phyloP scores from a whole-genome alignment of 1,139 yeast genomes.

The Kodamaea ohmeri region DNA sequence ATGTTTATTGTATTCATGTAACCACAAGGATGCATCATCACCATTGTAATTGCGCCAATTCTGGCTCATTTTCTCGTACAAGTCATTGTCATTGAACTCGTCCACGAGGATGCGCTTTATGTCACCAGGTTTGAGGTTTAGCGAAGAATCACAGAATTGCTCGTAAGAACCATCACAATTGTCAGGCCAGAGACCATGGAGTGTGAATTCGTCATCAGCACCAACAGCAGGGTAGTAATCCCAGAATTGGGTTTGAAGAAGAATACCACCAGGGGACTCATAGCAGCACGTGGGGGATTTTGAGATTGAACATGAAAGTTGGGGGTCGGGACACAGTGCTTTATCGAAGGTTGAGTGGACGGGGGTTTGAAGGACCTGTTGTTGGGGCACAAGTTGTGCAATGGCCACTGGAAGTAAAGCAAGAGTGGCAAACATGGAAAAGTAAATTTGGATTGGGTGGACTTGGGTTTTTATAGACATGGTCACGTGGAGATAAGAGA shows the following conservation, averaged over 20 bases:
- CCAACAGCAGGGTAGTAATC: conserved; percentile 85
- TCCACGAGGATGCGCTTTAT: conserved; percentile 45
- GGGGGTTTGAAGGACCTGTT: conserved; percentile 1
- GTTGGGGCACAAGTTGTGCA: conserved; percentile 3
- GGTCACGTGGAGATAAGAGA: conserved; percentile 3
- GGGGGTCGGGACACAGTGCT: conserved; percentile 58
- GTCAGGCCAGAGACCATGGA: conserved; percentile 88
- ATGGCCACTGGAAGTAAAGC: conserved; percentile 1
- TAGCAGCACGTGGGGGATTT: conserved; percentile 70
- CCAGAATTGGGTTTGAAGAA: conserved; percentile 92
- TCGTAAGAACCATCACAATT: conserved; percentile 72
- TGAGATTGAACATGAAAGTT: conserved; percentile 51
- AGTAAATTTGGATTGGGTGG: background rate
- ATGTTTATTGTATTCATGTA: conserved; percentile 93
- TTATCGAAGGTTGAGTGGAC: conserved; percentile 1
- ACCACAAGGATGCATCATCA: conserved; percentile 74
- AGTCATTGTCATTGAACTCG: conserved; percentile 46
- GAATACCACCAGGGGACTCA: conserved; percentile 84
- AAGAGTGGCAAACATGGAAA: conserved; percentile 5
- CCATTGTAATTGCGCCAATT: conserved; percentile 82
- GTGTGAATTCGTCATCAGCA: conserved; percentile 64
- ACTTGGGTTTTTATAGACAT: background rate
- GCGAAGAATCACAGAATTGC: conserved; percentile 64
- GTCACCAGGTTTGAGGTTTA: conserved; percentile 51
- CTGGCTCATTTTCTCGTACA: conserved; percentile 55